These are phyloP conservation scores for Porcisia deanei DNA, from an alignment of 208 protist species.

Conservation along the genomic window DNA sequence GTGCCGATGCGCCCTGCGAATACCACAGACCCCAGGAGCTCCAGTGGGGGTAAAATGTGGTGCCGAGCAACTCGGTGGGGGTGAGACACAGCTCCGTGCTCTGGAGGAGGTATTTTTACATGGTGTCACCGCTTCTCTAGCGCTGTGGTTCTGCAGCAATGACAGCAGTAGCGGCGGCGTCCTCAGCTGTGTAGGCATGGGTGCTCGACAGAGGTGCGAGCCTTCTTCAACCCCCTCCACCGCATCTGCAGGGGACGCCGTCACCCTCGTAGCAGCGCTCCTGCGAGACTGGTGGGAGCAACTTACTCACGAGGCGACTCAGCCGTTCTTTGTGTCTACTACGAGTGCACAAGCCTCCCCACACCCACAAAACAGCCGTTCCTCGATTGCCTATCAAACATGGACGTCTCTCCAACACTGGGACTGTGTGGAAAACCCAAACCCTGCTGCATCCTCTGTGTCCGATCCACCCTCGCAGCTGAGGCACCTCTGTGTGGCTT, in stretches of 20 bases:
- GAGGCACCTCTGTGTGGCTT: conserved; percentile 4
- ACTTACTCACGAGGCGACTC: background rate
- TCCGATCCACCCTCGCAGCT: background rate
- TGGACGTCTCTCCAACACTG: background rate
- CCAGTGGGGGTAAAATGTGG: background rate
- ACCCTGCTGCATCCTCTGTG: background rate
- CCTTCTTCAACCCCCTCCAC: background rate
- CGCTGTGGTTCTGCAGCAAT: conserved; percentile 16
- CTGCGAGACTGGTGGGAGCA: conserved; percentile 20
- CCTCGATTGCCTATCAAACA: background rate
- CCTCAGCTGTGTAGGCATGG: background rate
- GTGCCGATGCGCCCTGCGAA: conserved; percentile 4
- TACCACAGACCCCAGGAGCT: background rate
- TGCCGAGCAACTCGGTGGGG: background rate
- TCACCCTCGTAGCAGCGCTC: conserved; percentile 1
- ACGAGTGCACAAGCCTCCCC: background rate
- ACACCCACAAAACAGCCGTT: background rate
- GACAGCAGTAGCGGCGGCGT: background rate
- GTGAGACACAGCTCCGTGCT: background rate
- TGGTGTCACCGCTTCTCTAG: conserved; percentile 23
- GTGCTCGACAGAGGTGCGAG: background rate
- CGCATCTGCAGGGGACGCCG: background rate
- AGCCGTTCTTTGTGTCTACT: background rate
- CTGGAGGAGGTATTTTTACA: conserved; percentile 21
- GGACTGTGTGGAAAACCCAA: background rate